Conservation (phyloP, 495 filamentous ascomycete genomes). For the Penicillium bovifimosum region DNA sequence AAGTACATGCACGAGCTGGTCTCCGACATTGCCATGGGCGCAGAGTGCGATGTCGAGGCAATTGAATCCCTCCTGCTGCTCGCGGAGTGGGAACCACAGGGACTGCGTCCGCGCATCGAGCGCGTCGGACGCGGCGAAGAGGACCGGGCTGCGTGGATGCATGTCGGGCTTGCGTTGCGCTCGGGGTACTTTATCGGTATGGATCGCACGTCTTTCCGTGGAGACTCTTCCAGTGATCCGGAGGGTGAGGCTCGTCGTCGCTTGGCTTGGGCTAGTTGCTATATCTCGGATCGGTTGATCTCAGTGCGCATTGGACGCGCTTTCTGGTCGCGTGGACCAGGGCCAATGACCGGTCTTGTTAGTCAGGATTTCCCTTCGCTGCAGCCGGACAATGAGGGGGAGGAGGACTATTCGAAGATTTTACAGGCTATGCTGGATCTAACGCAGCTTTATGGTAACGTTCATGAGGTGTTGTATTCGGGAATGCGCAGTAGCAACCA, state of each 20-base stretch:
- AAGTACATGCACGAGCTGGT: constrained; percentile 60
- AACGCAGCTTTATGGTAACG: constrained; percentile 62
- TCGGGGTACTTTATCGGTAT: constrained; percentile 60
- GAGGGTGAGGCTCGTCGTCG: constrained; percentile 50
- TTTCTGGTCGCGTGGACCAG: constrained; percentile 61
- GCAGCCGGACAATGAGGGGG: constrained; percentile 43
- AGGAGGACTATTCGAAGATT: constrained; percentile 58
- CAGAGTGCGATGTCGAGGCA: constrained; percentile 55
- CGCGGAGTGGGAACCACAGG: constrained; percentile 62
- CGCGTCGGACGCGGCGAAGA: constrained; percentile 59
- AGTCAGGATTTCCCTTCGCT: constrained; percentile 59
- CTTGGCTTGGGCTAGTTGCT: constrained; percentile 59
- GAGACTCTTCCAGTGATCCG: constrained; percentile 41
- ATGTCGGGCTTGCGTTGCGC: constrained; percentile 57
- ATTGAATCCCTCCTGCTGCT: constrained; percentile 59
- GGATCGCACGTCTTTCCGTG: constrained; percentile 52
- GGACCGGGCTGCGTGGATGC: constrained; percentile 64
- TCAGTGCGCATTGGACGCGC: constrained; percentile 59
- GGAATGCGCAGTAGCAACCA: constrained; percentile 59
- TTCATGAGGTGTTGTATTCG: constrained; percentile 61
- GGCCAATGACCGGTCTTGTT: constrained; percentile 55
- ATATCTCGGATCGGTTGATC: constrained; percentile 60
- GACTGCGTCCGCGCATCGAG: constrained; percentile 44
- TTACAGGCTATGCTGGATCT: constrained; percentile 60
- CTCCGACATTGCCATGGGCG: constrained; percentile 54